phyloP scores from a whole-genome alignment of 2,329 filamentous ascomycete genomes.

The Hirsutella rhossiliensis region DNA sequence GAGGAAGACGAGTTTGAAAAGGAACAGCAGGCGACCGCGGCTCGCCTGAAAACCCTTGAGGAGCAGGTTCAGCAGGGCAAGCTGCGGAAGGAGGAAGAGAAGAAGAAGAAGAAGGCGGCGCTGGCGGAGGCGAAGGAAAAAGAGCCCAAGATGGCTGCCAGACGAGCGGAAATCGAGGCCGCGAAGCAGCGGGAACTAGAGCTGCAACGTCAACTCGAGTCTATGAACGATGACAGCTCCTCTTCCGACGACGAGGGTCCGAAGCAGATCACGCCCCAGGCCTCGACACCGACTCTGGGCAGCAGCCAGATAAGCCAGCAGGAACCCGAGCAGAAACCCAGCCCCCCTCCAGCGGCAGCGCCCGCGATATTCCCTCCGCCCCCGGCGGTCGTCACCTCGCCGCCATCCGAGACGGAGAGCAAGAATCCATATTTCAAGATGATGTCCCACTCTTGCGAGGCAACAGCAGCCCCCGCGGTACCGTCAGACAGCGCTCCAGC shows the following conservation, averaged over 20 bases:
- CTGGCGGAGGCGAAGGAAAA: constrained; percentile 79
- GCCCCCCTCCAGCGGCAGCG: constrained; percentile 33
- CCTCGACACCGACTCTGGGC: constrained; percentile 43
- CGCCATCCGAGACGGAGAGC: constrained; percentile 59
- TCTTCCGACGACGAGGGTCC: constrained; percentile 72
- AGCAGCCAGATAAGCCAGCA: constrained; percentile 40
- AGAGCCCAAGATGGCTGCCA: constrained; percentile 70
- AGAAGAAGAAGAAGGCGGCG: constrained; percentile 80
- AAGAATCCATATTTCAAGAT: constrained; percentile 94
- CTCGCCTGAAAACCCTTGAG: constrained; percentile 78
- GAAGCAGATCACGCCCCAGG: constrained; percentile 53
- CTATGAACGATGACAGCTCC: constrained; percentile 59
- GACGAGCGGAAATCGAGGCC: constrained; percentile 84
- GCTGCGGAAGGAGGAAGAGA: constrained; percentile 92
- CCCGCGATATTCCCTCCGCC: constrained; percentile 36
- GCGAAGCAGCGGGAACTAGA: constrained; percentile 84
- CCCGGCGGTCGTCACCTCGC: constrained; percentile 38
- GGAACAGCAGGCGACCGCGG: constrained; percentile 70
- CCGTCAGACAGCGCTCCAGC: constrained; percentile 24
- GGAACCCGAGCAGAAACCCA: constrained; percentile 39
- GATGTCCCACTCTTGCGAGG: constrained; percentile 57
- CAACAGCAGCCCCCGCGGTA: constrained; percentile 30
- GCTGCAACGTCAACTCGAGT: constrained; percentile 74
- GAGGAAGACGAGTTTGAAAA: constrained; percentile 72
- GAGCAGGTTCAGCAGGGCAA: constrained; percentile 91